phyloP scores from a whole-genome alignment of 441 rosid genomes.

The Populus hybrid region DNA sequence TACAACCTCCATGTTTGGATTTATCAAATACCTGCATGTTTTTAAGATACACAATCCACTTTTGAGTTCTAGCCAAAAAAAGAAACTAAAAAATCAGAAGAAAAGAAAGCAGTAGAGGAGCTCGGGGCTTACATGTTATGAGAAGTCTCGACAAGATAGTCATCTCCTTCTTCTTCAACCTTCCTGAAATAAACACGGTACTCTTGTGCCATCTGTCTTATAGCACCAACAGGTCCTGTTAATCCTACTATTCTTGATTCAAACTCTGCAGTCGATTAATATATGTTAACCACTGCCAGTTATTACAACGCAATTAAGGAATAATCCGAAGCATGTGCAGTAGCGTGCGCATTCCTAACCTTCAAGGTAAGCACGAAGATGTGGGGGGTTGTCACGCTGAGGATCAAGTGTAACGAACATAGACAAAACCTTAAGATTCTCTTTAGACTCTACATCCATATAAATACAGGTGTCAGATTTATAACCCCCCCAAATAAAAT shows the following conservation, averaged over 20 bases:
- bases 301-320: not conserved
- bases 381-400: slow-evolving; percentile 70
- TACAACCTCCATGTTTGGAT: slow-evolving; percentile 76
- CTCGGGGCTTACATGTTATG: slow-evolving; percentile 62
- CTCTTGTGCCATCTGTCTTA: slow-evolving; percentile 84
- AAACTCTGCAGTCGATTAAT: slow-evolving; percentile 50
- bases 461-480: slow-evolving; percentile 30
- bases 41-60: not conserved
- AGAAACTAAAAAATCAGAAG: no score
- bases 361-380: slow-evolving; percentile 69
- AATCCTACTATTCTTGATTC: slow-evolving; percentile 67
- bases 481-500: not conserved
- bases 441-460: slow-evolving; percentile 47
- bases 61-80: not conserved
- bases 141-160: slow-evolving; percentile 77
- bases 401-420: slow-evolving; percentile 87
- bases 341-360: slow-evolving; percentile 37
- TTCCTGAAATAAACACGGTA: slow-evolving; percentile 77
- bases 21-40: slow-evolving; percentile 64
- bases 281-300: slow-evolving; percentile 4
- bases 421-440: slow-evolving; percentile 57
- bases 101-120: not conserved
- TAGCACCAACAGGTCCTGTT: slow-evolving; percentile 58
- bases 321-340: not conserved
- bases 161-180: slow-evolving; percentile 81